These are phyloP conservation scores for Diplosphaera chodatii DNA, from an alignment of 139 green algal genomes.

Conservation along the genomic window DNA sequence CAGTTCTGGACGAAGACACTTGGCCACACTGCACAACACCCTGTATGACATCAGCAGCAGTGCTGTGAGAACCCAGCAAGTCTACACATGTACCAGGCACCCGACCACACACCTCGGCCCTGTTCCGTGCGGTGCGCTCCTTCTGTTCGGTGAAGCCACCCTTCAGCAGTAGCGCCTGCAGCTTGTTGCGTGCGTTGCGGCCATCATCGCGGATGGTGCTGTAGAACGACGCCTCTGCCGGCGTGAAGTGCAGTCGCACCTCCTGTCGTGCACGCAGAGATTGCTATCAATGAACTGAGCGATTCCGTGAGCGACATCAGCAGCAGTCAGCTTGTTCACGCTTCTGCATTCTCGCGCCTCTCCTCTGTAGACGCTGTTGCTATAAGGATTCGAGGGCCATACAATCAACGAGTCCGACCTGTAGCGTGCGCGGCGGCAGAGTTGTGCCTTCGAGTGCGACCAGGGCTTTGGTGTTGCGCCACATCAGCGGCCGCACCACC, in stretches of 20 bases:
- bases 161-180: neutral
- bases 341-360: no score
- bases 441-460: constrained; percentile 35
- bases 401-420: neutral
- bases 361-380: no score
- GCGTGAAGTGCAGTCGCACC: constrained; percentile 38
- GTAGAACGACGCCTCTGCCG: constrained; percentile 47
- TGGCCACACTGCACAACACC: no score
- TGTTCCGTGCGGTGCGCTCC: neutral
- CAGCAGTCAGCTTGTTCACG: no score
- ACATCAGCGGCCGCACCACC: constrained; percentile 65
- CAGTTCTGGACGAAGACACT: no score
- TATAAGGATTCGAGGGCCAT: no score
- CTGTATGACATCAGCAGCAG: no score
- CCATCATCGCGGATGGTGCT: constrained; percentile 21
- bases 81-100: no score
- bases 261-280: constrained; percentile 7
- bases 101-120: neutral
- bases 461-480: constrained; percentile 61
- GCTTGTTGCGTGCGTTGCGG: constrained; percentile 4
- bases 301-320: no score
- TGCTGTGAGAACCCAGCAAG: no score
- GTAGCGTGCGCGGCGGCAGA: constrained; percentile 48
- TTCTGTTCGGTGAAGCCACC: neutral
- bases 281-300: no score